Base-by-base conservation (phyloP, 225 moss, liverwort and hornwort species). In the Physcomitrium patens region DNA sequence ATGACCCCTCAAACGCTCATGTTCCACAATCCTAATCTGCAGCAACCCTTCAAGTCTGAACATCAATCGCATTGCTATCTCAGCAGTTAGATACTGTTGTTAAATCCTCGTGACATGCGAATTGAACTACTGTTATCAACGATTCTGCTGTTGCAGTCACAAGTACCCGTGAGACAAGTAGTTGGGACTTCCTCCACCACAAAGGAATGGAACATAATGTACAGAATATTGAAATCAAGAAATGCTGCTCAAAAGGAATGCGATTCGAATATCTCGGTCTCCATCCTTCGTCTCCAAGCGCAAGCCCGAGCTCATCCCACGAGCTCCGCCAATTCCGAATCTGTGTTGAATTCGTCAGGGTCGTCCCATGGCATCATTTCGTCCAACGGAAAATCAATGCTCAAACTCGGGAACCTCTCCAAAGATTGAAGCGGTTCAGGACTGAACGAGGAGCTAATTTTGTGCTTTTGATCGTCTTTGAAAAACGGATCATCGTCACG, bases 321-420 rank as follows among this genome's bases (percentile, higher is more conserved):
- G 61, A 67, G 82, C 79, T 86, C 86, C 31, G 31, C 31, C 70
- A 23, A 14, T n/a, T 46, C 31, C 8, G 63, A 23, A 63, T 55
- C 72, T 2, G 37, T 1, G 14, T 63, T 59, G 2, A 23, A 42
- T 26, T 74, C 71, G 2, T 63, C 79, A 8, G 23, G 5, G 51
- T 77, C 64, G 3, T 62, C 60, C 52, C 70, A 79, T 10, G 41
- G 55, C 53, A 81, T 46, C 24, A 87, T 76, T 22, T 87, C 87
- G 3, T 87, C 84, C 0, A 87, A 15, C 2, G 59, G 63, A 8
- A 84, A 87, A 59, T 87, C 87, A 5, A 84, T 58, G 59, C 72
- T 68, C 67, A 87, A 60, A 47, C 84, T 84, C 22, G 84, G 87
- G 26, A 87, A 84, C 53, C 74, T 76, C 77, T 84, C 84, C 48